Percentiles rank a stretch among this genome's conserved stretches.
These are phyloP conservation scores for Tricholoma matsutake DNA, from an alignment of 768 basidiomycete species.

Conservation along the genomic window DNA sequence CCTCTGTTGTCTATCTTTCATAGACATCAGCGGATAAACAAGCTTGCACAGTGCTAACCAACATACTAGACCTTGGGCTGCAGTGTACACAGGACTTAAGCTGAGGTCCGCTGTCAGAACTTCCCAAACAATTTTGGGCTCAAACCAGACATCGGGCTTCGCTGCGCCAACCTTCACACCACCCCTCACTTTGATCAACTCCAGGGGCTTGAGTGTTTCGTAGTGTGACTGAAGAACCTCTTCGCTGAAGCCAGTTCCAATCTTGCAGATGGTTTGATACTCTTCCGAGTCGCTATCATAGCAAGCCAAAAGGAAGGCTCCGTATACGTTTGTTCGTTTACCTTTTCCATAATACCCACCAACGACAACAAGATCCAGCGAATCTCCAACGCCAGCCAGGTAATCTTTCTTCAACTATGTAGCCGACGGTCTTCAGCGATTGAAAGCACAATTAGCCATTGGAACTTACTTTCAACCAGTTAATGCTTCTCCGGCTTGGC, in stretches of 20 bases:
- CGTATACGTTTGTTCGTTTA: slow-evolving; percentile 96
- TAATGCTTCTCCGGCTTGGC: slow-evolving; percentile 91
- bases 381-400: slow-evolving; percentile 93
- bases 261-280: slow-evolving; percentile 98
- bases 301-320: slow-evolving; percentile 96
- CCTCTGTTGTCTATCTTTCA: slow-evolving; percentile 80
- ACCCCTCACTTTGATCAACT: slow-evolving; percentile 63
- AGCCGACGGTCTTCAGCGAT: slow-evolving; percentile 2
- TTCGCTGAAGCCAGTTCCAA: slow-evolving; percentile 97
- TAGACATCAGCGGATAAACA: slow-evolving; percentile 6
- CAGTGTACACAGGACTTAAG: slow-evolving; percentile 94
- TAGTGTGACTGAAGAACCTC: slow-evolving; percentile 81
- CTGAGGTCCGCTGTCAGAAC: slow-evolving; percentile 96
- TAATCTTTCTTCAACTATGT: slow-evolving; percentile 97
- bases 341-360: slow-evolving; percentile 98
- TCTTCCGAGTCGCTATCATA: slow-evolving; percentile 93
- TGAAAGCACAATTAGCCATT: not conserved
- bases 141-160: slow-evolving; percentile 98
- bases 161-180: slow-evolving; percentile 90
- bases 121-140: slow-evolving; percentile 97
- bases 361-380: slow-evolving; percentile 95
- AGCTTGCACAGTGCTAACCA: not conserved
- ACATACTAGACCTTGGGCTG: slow-evolving; percentile 84
- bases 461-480: slow-evolving; percentile 87
- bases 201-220: slow-evolving; percentile 77